Conservation (phyloP, 345 rosid genomes). For the Citrus maxima region DNA sequence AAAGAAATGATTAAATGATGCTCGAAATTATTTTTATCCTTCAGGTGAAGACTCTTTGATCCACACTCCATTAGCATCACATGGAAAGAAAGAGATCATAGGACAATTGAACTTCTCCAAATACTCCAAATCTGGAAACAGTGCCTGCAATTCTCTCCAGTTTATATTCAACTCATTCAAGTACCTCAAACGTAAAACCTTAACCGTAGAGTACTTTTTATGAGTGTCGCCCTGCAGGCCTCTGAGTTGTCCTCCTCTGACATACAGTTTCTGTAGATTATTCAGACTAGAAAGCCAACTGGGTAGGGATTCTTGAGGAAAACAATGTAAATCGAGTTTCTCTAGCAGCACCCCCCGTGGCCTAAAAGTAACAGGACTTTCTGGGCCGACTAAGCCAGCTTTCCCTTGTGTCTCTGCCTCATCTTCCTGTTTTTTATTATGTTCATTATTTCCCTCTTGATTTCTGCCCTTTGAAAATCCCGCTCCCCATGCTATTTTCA, state of each 20-base stretch:
- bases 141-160: constrained; percentile 26
- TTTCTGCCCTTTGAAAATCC: background rate
- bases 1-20: no score
- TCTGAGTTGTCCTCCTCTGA: constrained; percentile 29
- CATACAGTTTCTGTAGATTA: background rate
- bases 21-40: no score
- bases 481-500: constrained; percentile 45
- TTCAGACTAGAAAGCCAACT: constrained; percentile 3
- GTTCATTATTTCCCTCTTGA: no score
- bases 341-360: background rate
- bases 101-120: constrained; percentile 42
- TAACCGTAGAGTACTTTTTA: constrained; percentile 9
- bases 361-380: no score
- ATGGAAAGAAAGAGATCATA: constrained; percentile 33
- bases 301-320: background rate
- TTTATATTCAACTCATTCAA: constrained; percentile 29
- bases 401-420: no score
- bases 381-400: no score
- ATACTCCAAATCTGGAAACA: constrained; percentile 25
- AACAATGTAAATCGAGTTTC: constrained; percentile 22
- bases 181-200: constrained; percentile 40
- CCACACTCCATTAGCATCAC: background rate
- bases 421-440: no score
- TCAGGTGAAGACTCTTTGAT: background rate
- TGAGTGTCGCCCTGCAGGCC: constrained; percentile 5